These are phyloP conservation scores for Septoria linicola DNA, from an alignment of 2,329 filamentous ascomycete species.

Conservation along the genomic window DNA sequence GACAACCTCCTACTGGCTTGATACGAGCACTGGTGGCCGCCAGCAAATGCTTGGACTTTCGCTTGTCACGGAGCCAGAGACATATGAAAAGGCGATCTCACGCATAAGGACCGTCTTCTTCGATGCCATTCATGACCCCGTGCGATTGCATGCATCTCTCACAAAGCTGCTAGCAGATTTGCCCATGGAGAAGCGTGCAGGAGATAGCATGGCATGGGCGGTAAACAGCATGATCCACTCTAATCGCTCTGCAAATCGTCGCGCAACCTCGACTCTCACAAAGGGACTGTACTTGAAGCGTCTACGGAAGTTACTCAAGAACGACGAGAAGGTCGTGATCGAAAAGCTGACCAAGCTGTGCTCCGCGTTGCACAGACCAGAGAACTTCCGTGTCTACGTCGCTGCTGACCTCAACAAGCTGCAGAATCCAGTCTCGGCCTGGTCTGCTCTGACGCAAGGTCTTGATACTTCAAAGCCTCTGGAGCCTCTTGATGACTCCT, in stretches of 20 bases:
- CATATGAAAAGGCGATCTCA: constrained; percentile 76
- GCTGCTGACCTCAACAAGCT: constrained; percentile 78
- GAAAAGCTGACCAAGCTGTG: constrained; percentile 75
- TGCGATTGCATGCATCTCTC: constrained; percentile 59
- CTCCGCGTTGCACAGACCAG: constrained; percentile 71
- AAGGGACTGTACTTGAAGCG: constrained; percentile 85
- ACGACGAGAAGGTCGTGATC: constrained; percentile 73
- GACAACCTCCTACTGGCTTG: constrained; percentile 79
- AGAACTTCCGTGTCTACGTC: constrained; percentile 83
- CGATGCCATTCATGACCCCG: constrained; percentile 82
- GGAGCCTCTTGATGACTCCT: constrained; percentile 67
- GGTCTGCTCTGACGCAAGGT: constrained; percentile 62
- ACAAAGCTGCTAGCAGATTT: constrained; percentile 87
- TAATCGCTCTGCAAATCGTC: constrained; percentile 70
- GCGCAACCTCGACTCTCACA: constrained; percentile 78
- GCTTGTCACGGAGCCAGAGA: constrained; percentile 83
- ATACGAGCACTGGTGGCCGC: constrained; percentile 67
- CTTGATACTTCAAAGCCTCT: constrained; percentile 58
- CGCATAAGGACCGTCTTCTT: constrained; percentile 88
- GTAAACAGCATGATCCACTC: constrained; percentile 77
- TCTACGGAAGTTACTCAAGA: constrained; percentile 74
- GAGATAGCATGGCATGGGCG: constrained; percentile 62
- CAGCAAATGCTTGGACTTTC: constrained; percentile 77
- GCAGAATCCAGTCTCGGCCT: constrained; percentile 71
- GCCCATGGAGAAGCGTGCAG: constrained; percentile 86